These are phyloP conservation scores for Podospora comata DNA, from an alignment of 495 filamentous ascomycete species.

Conservation along the genomic window DNA sequence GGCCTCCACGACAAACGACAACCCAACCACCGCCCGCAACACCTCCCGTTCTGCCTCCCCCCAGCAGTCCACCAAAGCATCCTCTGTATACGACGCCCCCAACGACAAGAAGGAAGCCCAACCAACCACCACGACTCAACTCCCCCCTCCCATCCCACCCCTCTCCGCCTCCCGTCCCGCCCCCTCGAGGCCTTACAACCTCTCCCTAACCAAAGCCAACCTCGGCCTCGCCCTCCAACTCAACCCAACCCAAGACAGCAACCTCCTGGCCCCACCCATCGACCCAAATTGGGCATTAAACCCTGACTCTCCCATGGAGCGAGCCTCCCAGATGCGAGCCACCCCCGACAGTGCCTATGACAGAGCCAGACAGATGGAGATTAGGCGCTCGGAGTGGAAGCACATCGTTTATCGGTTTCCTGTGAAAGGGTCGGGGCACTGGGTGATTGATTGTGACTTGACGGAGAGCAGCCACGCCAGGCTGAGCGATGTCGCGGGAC, in stretches of 20 bases:
- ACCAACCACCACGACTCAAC: not conserved
- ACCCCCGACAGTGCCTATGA: constrained; percentile 27
- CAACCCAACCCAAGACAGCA: not conserved
- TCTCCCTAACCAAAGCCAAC: constrained; percentile 10
- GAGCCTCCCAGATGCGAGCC: constrained; percentile 22
- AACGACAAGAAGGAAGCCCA: not conserved
- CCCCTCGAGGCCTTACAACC: constrained; percentile 1
- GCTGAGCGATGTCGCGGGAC: constrained; percentile 21
- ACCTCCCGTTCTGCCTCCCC: constrained; percentile 6
- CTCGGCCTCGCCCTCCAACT: constrained; percentile 15
- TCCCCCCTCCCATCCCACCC: constrained; percentile 13
- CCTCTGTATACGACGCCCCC: constrained; percentile 18
- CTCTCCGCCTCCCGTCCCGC: constrained; percentile 12
- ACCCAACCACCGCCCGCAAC: constrained; percentile 11
- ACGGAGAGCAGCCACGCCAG: constrained; percentile 25
- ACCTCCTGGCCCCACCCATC: constrained; percentile 11
- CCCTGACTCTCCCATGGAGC: constrained; percentile 20
- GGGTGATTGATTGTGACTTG: constrained; percentile 25
- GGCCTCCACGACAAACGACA: constrained; percentile 4
- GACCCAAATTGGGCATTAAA: constrained; percentile 15
- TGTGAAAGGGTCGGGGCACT: constrained; percentile 19
- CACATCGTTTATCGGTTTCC: constrained; percentile 21
- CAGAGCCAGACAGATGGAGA: constrained; percentile 25
- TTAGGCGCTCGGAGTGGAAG: constrained; percentile 24
- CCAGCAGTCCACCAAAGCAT: constrained; percentile 17